A percentile compares a stretch with the other conserved stretches of the same genome.
Evolutionary conservation across 495 filamentous ascomycete species (phyloP).

Genomic region (Podospora bellae-mahoneyi): DNA sequence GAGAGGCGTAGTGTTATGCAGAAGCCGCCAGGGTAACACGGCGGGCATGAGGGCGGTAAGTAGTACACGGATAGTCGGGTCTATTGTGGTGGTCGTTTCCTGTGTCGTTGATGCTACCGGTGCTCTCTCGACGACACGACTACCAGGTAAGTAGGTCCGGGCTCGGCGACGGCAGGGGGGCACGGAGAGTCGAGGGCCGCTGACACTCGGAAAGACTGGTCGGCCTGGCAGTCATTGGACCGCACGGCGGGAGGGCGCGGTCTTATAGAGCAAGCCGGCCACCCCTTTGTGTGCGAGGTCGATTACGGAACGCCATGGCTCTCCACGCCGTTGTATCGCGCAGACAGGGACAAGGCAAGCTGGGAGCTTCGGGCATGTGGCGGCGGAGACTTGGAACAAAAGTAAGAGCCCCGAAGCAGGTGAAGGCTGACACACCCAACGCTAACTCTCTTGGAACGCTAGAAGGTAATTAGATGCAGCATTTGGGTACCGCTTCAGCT

Average conservation of each 20-base stretch:
- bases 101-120: background rate
- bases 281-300: slow-evolving; percentile 2
- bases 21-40: slow-evolving; percentile 1
- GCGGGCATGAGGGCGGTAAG: background rate
- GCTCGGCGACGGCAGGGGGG: background rate
- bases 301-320: slow-evolving; percentile 8
- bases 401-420: background rate
- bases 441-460: slow-evolving; percentile 8
- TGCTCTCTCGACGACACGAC: background rate
- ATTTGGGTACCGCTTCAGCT: slow-evolving; percentile 3
- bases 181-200: background rate
- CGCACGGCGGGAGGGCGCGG: background rate
- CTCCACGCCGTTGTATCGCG: slow-evolving; percentile 9
- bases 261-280: slow-evolving; percentile 9
- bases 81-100: too few species aligned
- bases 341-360: slow-evolving; percentile 7
- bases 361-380: slow-evolving; percentile 10
- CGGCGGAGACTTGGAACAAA: background rate
- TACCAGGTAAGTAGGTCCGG: background rate
- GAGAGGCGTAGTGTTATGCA: background rate
- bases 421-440: slow-evolving; percentile 14
- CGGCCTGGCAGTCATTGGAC: background rate
- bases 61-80: too few species aligned
- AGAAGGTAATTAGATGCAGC: slow-evolving; percentile 8
- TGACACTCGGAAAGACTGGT: background rate